Evolutionary conservation across 768 basidiomycete genomes (phyloP), one percentile per base, ranked within the genome.

Genomic region (Gloeopeniophorella convolvens): DNA sequence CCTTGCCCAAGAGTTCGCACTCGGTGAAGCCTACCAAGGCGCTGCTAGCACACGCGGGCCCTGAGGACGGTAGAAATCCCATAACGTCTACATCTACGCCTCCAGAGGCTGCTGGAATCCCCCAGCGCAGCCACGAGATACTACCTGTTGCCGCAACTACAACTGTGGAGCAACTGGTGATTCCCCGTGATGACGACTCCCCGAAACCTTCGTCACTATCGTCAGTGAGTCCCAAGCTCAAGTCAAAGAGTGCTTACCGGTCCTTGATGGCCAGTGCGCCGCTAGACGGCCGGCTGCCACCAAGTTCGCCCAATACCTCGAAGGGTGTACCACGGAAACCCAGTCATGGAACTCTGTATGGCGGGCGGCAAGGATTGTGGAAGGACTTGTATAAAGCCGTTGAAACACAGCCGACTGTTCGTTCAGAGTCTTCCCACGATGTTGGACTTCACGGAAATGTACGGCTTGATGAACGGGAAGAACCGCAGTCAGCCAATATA

Each of bases 361-460:
- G 51, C n/a, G 51, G 55, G 12, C 42, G 41, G 31, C 35, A 11
- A 16, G 55, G 55, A 5, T 44, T 48, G 12, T 54, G 35, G 45
- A 56, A 56, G 42, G 46, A 45, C 37, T 47, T 53, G 11, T 53
- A 21, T 45, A 51, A 31, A 20, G 42, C 37, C n/a, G 13, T 41
- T 13, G 27, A 16, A 36, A 24, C 28, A 34, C 28, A 42, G 36
- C 13, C 23, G 13, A 24, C 7, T n/a, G 36, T 42, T 7, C 46
- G 30, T 18, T 26, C 41, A 28, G 21, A 5, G 24, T 13, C 28
- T 11, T 21, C 46, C 39, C 35, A 12, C n/a, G 30, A 4, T 15
- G 5, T 37, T 32, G 21, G 16, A 32, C 5, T 34, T 20, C 37
- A 23, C 24, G 12, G 27, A 24, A 15, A 23, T 18, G 30, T 30